Conservation (phyloP, 495 filamentous ascomycete genomes). For the Penicillium turbatum region DNA sequence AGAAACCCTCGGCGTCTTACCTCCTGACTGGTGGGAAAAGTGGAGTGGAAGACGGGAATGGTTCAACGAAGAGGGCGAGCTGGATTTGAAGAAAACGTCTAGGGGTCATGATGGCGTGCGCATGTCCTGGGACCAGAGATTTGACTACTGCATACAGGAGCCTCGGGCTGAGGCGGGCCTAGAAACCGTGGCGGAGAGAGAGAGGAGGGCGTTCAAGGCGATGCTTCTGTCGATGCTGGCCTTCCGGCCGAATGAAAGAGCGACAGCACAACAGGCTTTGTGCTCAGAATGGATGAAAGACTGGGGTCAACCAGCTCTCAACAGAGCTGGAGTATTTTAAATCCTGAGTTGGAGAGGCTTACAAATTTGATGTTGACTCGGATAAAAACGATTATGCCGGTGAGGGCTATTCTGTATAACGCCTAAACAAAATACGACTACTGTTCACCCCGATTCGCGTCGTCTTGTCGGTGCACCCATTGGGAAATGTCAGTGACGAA, state of each 20-base stretch:
- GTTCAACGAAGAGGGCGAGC: slow-evolving; percentile 24
- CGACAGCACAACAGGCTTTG: slow-evolving; percentile 9
- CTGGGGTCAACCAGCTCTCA: slow-evolving; percentile 11
- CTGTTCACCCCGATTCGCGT: too few species aligned
- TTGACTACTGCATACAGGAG: slow-evolving; percentile 20
- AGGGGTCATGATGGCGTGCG: slow-evolving; percentile 10
- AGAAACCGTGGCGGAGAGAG: too few species aligned
- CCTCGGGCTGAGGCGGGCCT: background rate
- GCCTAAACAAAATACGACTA: too few species aligned
- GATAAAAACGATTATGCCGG: too few species aligned
- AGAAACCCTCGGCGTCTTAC: slow-evolving; percentile 24
- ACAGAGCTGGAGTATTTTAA: background rate
- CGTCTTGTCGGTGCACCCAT: too few species aligned
- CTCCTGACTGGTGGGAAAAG: slow-evolving; percentile 27
- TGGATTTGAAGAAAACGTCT: slow-evolving; percentile 11
- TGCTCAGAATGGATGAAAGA: slow-evolving; percentile 4
- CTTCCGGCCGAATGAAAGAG: slow-evolving; percentile 14
- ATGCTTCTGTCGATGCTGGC: background rate
- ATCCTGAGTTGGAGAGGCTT: too few species aligned
- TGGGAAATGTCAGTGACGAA: too few species aligned
- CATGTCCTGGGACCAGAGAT: slow-evolving; percentile 12
- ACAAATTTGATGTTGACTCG: too few species aligned
- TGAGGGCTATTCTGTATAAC: too few species aligned
- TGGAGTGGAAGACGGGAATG: slow-evolving; percentile 13
- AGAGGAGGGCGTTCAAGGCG: background rate